Base-by-base conservation (phyloP, 1,139 yeast species). In the Hansenula anomala region DNA sequence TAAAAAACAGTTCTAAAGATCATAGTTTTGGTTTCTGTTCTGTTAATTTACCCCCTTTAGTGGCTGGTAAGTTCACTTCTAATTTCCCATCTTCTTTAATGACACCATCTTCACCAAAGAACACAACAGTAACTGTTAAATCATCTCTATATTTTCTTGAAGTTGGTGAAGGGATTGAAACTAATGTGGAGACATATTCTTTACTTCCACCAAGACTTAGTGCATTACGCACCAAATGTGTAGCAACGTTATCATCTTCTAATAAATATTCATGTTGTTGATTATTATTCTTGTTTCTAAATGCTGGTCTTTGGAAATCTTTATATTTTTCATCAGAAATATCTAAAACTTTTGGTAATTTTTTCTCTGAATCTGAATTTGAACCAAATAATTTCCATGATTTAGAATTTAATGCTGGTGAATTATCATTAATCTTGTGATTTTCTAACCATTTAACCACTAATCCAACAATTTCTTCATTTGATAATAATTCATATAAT, bases 71-170 rank as follows among this genome's bases (percentile, higher is more conserved):
- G 37, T 52, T 52, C 22, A 50, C 45, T 33, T 44, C 52, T 28
- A 52, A 33, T 33, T 44, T 43, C 7, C 84, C 85, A 24, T 53
- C 56, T 33, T 69, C 75, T 43, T 68, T 62, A 30, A 63, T 68
- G 2, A 64, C 63, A 15, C 62, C 66, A 9, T 63, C 59, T 36
- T 68, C 75, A 10, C 94, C 95, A 59, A 92, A 92, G 62, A 92
- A 92, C 4, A 90, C 89, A 20, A 92, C 98, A 3, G 97, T 89
- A 10, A 90, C 97, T 0, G 97, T 90, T 55, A 92, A 71, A 59
- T 92, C 98, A 64, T 92, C 98, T 61, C 98, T 78, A 63, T 90
- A 92, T 36, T 88, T 75, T 61, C 98, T 78, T 17, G 96, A 85
- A 48, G 85, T 75, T 1, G 98, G 97, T 28, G 88, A 78, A n/a